Percentiles rank a stretch among this genome's conserved stretches.
Evolutionary conservation across 164 flowering plant species (phyloP).

Genomic region (Malania oleifera): DNA sequence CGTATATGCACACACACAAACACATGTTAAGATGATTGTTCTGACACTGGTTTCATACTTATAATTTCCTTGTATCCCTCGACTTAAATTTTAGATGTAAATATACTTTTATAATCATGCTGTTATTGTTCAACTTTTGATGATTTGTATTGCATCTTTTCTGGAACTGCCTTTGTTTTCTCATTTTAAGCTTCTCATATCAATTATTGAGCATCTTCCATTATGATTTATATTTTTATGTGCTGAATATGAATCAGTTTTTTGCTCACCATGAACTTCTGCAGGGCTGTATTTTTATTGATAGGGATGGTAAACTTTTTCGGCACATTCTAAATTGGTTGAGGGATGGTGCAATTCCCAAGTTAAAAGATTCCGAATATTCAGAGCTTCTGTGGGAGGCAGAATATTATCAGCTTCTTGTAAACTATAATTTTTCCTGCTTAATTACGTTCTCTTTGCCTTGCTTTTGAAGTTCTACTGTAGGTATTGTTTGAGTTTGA

Average conservation of each 20-base stretch:
- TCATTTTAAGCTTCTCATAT: too few relatives aligned
- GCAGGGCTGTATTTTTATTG: slow-evolving; percentile 89
- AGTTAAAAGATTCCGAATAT: slow-evolving; percentile 51
- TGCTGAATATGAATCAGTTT: neutral
- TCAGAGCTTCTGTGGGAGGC: slow-evolving; percentile 79
- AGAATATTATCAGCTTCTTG: slow-evolving; percentile 88
- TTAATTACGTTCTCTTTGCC: neutral
- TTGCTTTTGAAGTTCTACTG: neutral
- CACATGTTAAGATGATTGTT: too few relatives aligned
- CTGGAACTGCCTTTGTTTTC: too few relatives aligned
- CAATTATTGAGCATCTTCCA: too few relatives aligned
- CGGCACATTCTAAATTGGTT: slow-evolving; percentile 91
- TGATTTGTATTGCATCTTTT: too few relatives aligned
- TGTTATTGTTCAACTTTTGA: too few relatives aligned
- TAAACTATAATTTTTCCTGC: slow-evolving; percentile 21
- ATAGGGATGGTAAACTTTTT: slow-evolving; percentile 93
- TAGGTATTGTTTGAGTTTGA: neutral
- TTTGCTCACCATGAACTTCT: slow-evolving; percentile 22
- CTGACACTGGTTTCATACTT: too few relatives aligned
- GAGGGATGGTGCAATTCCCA: slow-evolving; percentile 88
- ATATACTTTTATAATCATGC: too few relatives aligned
- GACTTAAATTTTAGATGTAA: too few relatives aligned
- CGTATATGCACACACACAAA: too few relatives aligned
- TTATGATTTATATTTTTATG: neutral
- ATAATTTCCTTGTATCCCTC: too few relatives aligned